phyloP scores from a whole-genome alignment of 2,329 filamentous ascomycete species.

The Pseudopyrenochaeta lycopersici region DNA sequence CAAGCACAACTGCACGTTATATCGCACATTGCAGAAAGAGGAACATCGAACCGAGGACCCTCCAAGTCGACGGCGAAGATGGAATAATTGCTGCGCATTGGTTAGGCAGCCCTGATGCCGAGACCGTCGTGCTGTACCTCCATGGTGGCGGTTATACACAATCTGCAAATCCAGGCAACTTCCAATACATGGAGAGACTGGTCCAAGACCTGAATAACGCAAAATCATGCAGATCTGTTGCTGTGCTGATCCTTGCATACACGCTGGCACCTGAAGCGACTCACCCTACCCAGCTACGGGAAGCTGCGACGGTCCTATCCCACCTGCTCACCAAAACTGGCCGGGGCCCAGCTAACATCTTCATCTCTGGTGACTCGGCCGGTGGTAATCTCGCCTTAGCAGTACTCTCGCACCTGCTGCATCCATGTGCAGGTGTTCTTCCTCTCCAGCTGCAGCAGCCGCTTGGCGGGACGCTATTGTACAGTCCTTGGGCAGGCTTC shows the following conservation, averaged over 20 bases:
- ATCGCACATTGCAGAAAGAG: constrained; percentile 21
- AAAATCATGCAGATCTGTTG: constrained; percentile 7
- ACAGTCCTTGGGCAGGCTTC: constrained; percentile 26
- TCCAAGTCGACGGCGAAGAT: constrained; percentile 8
- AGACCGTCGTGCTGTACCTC: constrained; percentile 27
- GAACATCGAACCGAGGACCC: constrained; percentile 14
- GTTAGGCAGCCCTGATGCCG: constrained; percentile 30
- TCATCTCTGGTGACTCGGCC: constrained; percentile 29
- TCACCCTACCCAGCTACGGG: constrained; percentile 31
- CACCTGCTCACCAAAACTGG: constrained; percentile 20
- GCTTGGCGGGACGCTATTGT: constrained; percentile 16
- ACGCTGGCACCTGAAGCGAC: constrained; percentile 27
- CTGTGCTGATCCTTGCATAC: constrained; percentile 31
- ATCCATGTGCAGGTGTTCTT: constrained; percentile 30
- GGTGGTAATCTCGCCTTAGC: constrained; percentile 27
- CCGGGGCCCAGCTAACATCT: constrained; percentile 13
- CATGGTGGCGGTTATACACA: constrained; percentile 36
- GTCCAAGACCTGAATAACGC: constrained; percentile 19
- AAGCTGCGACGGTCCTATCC: constrained; percentile 24
- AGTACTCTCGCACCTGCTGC: constrained; percentile 34
- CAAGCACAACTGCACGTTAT: constrained; percentile 23
- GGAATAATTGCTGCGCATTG: constrained; percentile 28
- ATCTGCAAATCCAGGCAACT: constrained; percentile 18
- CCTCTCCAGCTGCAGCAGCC: constrained; percentile 18
- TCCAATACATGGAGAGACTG: constrained; percentile 13